These are phyloP conservation scores for Orobanche coerulescens DNA, from an alignment of 257 asterid species.

Conservation along the genomic window DNA sequence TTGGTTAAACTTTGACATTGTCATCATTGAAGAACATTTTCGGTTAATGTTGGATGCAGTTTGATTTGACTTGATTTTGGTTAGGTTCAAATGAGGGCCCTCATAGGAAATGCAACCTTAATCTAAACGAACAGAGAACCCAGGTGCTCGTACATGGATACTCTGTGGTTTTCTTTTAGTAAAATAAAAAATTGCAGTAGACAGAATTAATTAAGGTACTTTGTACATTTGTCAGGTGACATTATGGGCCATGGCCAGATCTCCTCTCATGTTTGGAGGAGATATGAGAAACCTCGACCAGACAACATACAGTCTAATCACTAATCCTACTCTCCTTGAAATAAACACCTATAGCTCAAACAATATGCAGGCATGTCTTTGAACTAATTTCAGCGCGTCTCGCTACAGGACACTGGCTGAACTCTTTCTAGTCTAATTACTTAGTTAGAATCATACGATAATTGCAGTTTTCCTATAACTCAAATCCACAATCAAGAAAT, in stretches of 20 bases:
- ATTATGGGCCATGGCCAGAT: constrained; percentile 85
- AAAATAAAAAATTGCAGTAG: not conserved
- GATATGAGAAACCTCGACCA: constrained; percentile 73
- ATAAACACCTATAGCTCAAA: constrained; percentile 76
- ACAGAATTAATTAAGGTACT: not conserved
- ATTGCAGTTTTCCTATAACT: constrained; percentile 55
- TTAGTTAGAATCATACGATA: not conserved
- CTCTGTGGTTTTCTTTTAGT: not conserved
- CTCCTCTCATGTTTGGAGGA: constrained; percentile 97
- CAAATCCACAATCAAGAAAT: constrained; percentile 27
- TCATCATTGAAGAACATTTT: not conserved
- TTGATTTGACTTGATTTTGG: constrained; percentile 12
- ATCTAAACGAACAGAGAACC: constrained; percentile 60
- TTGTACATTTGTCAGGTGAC: constrained; percentile 55
- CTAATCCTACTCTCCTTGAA: constrained; percentile 75
- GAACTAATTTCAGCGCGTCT: constrained; percentile 16
- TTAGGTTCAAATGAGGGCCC: constrained; percentile 77
- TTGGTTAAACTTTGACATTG: not conserved
- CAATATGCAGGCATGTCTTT: constrained; percentile 69
- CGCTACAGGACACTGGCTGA: not conserved
- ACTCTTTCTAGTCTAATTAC: constrained; percentile 15
- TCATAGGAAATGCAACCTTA: constrained; percentile 56
- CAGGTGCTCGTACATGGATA: constrained; percentile 41
- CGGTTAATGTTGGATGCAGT: not conserved
- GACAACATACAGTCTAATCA: constrained; percentile 46